phyloP scores from a whole-genome alignment of 371 early-diverging fungal species.

The Umbelopsis sp. region DNA sequence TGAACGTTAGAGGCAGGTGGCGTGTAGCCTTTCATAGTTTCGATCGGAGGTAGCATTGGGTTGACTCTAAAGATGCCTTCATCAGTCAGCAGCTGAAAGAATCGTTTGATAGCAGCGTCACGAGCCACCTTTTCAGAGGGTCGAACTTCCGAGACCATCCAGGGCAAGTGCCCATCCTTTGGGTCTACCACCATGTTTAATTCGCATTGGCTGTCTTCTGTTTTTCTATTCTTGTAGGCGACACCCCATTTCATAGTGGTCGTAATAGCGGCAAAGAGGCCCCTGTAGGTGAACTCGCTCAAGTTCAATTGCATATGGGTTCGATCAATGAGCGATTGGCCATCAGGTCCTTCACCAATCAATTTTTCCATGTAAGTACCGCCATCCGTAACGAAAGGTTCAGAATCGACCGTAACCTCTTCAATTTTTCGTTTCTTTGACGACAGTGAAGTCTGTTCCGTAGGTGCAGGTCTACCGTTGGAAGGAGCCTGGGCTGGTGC shows the following conservation, averaged over 20 bases:
- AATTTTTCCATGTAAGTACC: no score
- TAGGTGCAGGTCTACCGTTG: no score
- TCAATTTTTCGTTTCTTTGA: no score
- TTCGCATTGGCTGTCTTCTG: not conserved
- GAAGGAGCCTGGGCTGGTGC: no score
- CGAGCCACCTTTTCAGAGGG: not conserved
- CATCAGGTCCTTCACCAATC: no score
- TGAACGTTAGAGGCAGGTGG: no score
- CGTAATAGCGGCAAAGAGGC: not conserved
- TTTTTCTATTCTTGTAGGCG: not conserved
- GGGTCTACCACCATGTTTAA: not conserved
- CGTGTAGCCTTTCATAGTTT: no score
- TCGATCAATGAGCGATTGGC: not conserved
- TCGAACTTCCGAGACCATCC: not conserved
- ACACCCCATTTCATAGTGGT: not conserved
- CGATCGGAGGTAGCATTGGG: no score
- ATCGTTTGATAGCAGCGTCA: not conserved
- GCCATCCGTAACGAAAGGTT: no score
- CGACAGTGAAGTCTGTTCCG: no score
- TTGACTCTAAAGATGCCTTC: not conserved
- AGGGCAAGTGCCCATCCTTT: not conserved
- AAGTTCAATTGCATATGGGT: not conserved
- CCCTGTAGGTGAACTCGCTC: not conserved
- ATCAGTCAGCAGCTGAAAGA: not conserved
- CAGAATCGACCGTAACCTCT: no score